Base-by-base conservation (phyloP, 148 eudicot species). In the Cornus florida region DNA sequence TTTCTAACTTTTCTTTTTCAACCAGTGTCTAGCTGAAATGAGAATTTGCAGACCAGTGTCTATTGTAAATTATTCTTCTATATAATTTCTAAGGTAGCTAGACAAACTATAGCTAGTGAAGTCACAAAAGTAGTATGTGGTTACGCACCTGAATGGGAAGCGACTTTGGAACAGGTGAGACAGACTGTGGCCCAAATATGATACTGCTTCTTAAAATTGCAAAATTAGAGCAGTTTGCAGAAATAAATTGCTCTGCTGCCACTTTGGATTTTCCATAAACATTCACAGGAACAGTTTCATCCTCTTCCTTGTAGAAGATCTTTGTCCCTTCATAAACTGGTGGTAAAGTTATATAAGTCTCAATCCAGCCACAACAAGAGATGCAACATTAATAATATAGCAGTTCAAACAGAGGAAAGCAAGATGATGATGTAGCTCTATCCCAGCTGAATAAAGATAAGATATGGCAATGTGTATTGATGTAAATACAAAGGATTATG, bases 121-220 rank as follows among this genome's bases (percentile, higher is more conserved):
- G 17, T 77, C 68, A 6, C 12, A 46, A 35, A 81, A 76, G 74
- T 62, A 73, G 41, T 24, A 14, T 38, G 11, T 38, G 46, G 32
- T 31, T 76, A 82, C 76, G 48, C 33, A 95, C 99, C 97, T 95
- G 99, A 86, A 93, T 77, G 50, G 97, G 99, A 83, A 95, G 99
- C 69, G 97, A 90, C 82, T 95, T 95, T 19, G 91, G 87, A 74
- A 93, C 91, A 46, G 97, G 97, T 43, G 97, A 92, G 76, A 89
- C 72, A 22, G 93, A 89, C 77, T 93, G 97, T 48, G 97, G 93
- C 14, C 99, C 99, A 79, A 81, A 90, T 46, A 95, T 95, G 77
- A 95, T 95, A 72, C 99, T 95, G 91, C 99, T 90, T 87, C 99
- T 90, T 87, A 95, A 80, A 70, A 93, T 95, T 35, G 93, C 97